These are phyloP conservation scores for Diplodia mutila DNA, from an alignment of 2,329 filamentous ascomycete genomes.

Conservation along the genomic window DNA sequence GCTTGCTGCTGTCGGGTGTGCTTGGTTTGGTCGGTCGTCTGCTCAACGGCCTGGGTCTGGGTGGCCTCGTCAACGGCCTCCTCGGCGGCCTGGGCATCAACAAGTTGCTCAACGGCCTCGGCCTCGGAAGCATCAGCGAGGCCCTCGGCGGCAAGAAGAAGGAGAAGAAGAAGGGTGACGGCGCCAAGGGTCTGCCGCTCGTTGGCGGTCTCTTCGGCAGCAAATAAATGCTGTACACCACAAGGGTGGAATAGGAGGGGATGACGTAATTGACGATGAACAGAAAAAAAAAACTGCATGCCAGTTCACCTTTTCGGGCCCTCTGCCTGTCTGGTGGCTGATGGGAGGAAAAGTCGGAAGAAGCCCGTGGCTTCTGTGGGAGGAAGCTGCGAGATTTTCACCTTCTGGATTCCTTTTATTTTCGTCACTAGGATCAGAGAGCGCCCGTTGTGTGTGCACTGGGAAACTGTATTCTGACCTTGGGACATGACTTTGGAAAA, in stretches of 20 bases:
- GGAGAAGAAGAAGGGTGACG: constrained; percentile 51
- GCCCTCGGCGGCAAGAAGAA: constrained; percentile 59
- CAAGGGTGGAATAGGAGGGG: background rate
- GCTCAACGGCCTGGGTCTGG: constrained; percentile 79
- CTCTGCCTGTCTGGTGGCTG: background rate
- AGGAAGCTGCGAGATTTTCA: background rate
- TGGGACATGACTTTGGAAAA: background rate
- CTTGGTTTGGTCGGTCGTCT: constrained; percentile 81
- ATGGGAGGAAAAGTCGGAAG: background rate
- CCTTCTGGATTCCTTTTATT: background rate
- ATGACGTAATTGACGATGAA: background rate
- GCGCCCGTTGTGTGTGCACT: background rate
- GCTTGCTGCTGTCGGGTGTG: constrained; percentile 79
- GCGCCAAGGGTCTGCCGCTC: constrained; percentile 47
- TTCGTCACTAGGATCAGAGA: background rate
- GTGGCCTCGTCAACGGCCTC: constrained; percentile 77
- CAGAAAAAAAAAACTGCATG: background rate
- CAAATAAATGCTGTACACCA: constrained; percentile 35
- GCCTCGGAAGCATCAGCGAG: constrained; percentile 58
- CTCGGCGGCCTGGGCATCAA: constrained; percentile 77
- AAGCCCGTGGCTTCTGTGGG: constrained; percentile 19
- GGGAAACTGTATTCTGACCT: background rate
- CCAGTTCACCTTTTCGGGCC: background rate
- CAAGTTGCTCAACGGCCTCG: constrained; percentile 74
- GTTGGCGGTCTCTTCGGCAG: constrained; percentile 55